Conservation (phyloP, 2,329 filamentous ascomycete genomes). For the Colletotrichum sp. region DNA sequence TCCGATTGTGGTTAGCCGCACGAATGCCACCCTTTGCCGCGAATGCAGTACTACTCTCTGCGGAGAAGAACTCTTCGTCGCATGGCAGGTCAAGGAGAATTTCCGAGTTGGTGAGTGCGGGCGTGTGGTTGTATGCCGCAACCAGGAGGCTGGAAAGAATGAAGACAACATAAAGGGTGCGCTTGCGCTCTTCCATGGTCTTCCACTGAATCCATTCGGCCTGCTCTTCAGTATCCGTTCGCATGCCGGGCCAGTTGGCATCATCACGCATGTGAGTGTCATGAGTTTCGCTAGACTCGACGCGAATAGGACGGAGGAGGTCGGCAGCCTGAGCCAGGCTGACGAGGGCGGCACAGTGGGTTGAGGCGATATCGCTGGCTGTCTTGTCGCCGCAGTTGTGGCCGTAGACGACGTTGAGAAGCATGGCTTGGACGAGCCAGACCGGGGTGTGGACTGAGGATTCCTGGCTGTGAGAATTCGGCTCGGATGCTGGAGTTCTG, state of each 20-base stretch:
- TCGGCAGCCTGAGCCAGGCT: slow-evolving; percentile 91
- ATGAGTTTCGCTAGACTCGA: slow-evolving; percentile 49
- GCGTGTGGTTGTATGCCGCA: slow-evolving; percentile 90
- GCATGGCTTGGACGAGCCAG: slow-evolving; percentile 96
- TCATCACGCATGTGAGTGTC: slow-evolving; percentile 64
- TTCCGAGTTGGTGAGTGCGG: slow-evolving; percentile 91
- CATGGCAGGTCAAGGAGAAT: slow-evolving; percentile 88
- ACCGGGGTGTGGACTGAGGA: slow-evolving; percentile 77
- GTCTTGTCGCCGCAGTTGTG: slow-evolving; percentile 93
- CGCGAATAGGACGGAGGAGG: slow-evolving; percentile 55
- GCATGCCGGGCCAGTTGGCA: slow-evolving; percentile 48
- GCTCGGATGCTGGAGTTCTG: slow-evolving; percentile 51
- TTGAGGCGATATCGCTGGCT: slow-evolving; percentile 89
- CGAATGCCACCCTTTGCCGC: slow-evolving; percentile 74
- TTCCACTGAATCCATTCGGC: slow-evolving; percentile 92
- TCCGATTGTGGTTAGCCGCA: slow-evolving; percentile 70
- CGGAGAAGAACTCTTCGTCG: slow-evolving; percentile 89
- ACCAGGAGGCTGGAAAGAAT: slow-evolving; percentile 89
- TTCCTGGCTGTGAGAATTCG: slow-evolving; percentile 55
- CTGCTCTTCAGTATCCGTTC: slow-evolving; percentile 60
- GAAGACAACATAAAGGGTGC: slow-evolving; percentile 90
- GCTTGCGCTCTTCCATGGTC: slow-evolving; percentile 84
- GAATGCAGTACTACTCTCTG: slow-evolving; percentile 83
- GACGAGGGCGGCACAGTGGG: slow-evolving; percentile 88
- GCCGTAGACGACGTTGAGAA: slow-evolving; percentile 93